These are phyloP conservation scores for Rhodotorula graminis DNA, from an alignment of 768 basidiomycete genomes.

Conservation along the genomic window DNA sequence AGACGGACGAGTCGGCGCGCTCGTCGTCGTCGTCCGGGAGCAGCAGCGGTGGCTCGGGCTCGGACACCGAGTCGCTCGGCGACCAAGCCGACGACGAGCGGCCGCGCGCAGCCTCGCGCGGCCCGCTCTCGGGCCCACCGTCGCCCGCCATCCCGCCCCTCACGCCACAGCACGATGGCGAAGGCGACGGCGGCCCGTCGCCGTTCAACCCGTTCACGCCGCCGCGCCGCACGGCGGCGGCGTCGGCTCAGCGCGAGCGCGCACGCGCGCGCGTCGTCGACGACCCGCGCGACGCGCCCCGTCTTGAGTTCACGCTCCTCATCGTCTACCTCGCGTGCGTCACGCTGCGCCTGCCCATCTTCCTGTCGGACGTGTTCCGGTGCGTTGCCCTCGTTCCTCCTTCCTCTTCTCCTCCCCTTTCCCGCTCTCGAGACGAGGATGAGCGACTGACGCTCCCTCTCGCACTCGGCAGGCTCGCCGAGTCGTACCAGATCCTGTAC, in stretches of 20 bases:
- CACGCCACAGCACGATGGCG: background rate
- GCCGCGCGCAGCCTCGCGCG: background rate
- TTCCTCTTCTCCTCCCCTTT: too few relatives aligned
- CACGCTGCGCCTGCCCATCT: slow-evolving; percentile 21
- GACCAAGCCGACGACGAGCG: slow-evolving; percentile 26
- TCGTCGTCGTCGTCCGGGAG: background rate
- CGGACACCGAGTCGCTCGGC: slow-evolving; percentile 3
- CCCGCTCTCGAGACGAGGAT: background rate
- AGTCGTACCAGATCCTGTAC: slow-evolving; percentile 28
- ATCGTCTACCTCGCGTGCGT: slow-evolving; percentile 31
- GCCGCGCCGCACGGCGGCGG: background rate
- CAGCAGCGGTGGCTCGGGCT: slow-evolving; percentile 1
- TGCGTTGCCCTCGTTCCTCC: background rate
- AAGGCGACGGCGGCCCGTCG: background rate
- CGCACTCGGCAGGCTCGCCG: slow-evolving; percentile 25
- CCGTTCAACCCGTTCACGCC: background rate
- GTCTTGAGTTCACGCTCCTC: slow-evolving; percentile 28
- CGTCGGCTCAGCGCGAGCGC: background rate
- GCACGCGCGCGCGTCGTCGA: background rate
- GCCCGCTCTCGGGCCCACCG: background rate
- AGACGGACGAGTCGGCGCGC: background rate
- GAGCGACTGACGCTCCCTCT: background rate
- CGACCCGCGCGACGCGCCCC: slow-evolving; percentile 11
- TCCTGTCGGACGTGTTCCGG: slow-evolving; percentile 33
- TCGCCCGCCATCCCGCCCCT: background rate